These are phyloP conservation scores for Salvia splendens DNA, from an alignment of 257 asterid genomes.

Conservation along the genomic window DNA sequence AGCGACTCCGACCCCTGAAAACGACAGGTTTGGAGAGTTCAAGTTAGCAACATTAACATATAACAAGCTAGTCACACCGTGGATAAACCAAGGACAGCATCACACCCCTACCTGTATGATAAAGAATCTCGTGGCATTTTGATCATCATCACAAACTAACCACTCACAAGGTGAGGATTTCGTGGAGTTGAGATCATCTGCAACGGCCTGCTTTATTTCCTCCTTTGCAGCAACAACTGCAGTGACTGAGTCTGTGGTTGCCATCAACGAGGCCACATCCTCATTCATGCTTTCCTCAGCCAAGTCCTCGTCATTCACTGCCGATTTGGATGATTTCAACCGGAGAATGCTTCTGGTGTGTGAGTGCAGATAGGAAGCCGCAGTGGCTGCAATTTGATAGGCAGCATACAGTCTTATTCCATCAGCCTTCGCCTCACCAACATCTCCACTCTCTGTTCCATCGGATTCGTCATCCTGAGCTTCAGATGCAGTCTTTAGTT, in stretches of 20 bases:
- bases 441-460: conserved; percentile 30
- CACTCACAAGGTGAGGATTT: conserved; percentile 88
- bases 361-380: conserved; percentile 89
- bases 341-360: conserved; percentile 75
- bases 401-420: conserved; percentile 66
- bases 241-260: conserved; percentile 86
- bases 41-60: neutral
- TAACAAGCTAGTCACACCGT: neutral
- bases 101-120: conserved; percentile 70
- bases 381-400: conserved; percentile 88
- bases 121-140: conserved; percentile 71
- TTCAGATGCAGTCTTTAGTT: conserved; percentile 32
- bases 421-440: conserved; percentile 29
- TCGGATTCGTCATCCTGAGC: conserved; percentile 31
- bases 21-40: conserved; percentile 18
- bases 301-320: conserved; percentile 33
- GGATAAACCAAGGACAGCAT: neutral
- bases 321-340: conserved; percentile 49
- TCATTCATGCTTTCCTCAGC: conserved; percentile 36
- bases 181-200: conserved; percentile 82
- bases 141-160: conserved; percentile 93
- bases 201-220: conserved; percentile 96
- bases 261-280: conserved; percentile 74
- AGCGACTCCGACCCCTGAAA: conserved; percentile 89
- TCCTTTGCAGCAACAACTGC: conserved; percentile 97